A percentile compares a stretch with the other conserved stretches of the same genome.
Conservation (phyloP, 2,329 filamentous ascomycete genomes). For the Cryphonectria naterciae region DNA sequence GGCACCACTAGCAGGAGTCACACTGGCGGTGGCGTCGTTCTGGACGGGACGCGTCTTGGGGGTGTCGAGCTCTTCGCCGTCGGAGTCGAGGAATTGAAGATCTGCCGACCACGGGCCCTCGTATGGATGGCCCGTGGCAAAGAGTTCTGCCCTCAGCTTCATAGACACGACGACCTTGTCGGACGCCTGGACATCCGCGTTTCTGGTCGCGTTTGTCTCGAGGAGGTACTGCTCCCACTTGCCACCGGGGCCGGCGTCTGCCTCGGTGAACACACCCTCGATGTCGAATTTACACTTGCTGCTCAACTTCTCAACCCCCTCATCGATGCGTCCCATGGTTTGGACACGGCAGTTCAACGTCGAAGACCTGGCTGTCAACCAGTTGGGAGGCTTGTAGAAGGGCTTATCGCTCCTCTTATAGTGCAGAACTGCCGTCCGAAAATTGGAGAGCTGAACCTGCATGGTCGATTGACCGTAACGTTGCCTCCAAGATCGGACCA, state of each 20-base stretch:
- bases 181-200: neutral
- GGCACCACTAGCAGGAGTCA: no score
- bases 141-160: neutral
- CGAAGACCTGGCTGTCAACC: neutral
- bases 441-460: neutral
- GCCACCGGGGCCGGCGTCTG: constrained; percentile 11
- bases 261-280: neutral
- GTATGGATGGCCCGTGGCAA: neutral
- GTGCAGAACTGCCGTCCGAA: neutral
- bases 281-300: neutral
- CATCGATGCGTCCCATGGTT: neutral
- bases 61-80: neutral
- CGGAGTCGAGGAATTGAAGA: neutral
- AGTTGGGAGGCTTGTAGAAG: neutral
- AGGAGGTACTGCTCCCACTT: constrained; percentile 17
- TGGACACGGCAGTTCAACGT: neutral
- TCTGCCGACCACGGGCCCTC: neutral
- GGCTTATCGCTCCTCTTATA: neutral
- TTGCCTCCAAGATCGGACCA: constrained; percentile 2
- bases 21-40: no score
- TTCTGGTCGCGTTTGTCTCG: neutral
- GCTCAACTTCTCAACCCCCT: neutral
- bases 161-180: neutral
- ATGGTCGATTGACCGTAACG: neutral
- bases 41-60: neutral